phyloP scores from a whole-genome alignment of 176 grass and related monocot species.

The Phragmites australis region DNA sequence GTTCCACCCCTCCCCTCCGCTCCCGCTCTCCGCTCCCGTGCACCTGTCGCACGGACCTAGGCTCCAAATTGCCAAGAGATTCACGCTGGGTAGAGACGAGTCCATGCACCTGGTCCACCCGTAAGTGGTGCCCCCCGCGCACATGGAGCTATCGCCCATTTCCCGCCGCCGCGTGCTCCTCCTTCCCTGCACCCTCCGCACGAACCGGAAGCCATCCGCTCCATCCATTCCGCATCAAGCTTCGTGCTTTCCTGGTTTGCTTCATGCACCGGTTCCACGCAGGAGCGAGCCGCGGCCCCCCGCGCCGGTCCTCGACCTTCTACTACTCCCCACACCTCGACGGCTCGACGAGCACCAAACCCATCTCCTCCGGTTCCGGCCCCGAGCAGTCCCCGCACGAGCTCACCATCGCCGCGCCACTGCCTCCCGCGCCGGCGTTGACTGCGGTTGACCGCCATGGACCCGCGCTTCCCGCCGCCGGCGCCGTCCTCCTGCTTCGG shows the following conservation, averaged over 20 bases:
- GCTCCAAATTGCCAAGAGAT: neutral
- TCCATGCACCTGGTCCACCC: neutral
- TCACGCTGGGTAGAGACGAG: fast-evolving
- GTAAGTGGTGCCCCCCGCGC: no score
- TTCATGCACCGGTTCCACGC: constrained; percentile 12
- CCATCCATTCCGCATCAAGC: neutral
- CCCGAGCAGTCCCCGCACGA: neutral
- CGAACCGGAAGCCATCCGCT: fast-evolving
- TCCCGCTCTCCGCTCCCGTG: neutral
- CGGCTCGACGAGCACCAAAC: neutral
- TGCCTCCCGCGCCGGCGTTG: neutral
- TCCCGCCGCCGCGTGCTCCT: neutral
- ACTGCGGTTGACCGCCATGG: constrained; percentile 41
- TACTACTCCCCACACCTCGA: neutral
- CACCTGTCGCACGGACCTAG: neutral
- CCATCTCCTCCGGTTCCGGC: neutral
- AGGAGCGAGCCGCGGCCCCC: neutral
- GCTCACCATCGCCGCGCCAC: neutral
- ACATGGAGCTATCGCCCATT: neutral
- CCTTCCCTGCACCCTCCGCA: neutral
- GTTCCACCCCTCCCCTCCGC: neutral
- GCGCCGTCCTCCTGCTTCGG: constrained; percentile 40
- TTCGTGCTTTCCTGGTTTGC: fast-evolving
- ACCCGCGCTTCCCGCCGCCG: constrained; percentile 45
- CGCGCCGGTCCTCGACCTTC: neutral